Conservation (phyloP, 2,329 filamentous ascomycete species). For the Seiridium unicorne region DNA sequence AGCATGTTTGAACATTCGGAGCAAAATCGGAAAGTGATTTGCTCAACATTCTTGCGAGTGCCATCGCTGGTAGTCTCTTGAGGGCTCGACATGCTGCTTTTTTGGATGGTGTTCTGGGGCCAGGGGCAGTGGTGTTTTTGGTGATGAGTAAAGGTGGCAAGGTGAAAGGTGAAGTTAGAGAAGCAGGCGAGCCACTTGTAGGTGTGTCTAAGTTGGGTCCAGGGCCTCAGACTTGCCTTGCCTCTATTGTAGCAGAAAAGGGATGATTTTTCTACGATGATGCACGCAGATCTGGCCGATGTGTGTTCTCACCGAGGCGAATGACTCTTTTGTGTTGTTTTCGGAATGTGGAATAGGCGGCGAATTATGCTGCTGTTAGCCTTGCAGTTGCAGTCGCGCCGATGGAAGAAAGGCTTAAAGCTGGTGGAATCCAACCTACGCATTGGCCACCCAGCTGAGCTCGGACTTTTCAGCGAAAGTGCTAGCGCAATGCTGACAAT, state of each 20-base stretch:
- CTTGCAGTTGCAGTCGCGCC: not conserved
- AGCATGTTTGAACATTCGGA: conserved; percentile 98
- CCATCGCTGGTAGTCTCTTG: conserved; percentile 44
- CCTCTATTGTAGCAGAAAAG: too few relatives aligned
- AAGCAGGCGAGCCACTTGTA: not conserved
- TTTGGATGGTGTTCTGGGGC: conserved; percentile 5
- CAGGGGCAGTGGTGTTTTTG: not conserved
- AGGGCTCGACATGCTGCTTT: conserved; percentile 53
- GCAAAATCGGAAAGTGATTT: conserved; percentile 97
- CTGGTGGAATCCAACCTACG: not conserved
- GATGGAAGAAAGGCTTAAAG: not conserved
- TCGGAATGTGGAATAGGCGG: too few relatives aligned
- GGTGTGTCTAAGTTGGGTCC: not conserved
- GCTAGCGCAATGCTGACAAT: not conserved
- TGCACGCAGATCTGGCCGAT: too few relatives aligned
- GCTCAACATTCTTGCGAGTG: conserved; percentile 58
- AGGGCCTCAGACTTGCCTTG: too few relatives aligned
- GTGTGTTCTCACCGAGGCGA: too few relatives aligned
- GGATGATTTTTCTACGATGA: too few relatives aligned
- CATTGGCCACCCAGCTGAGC: not conserved
- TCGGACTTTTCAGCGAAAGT: not conserved
- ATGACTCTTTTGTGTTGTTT: too few relatives aligned
- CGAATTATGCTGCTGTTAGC: not conserved
- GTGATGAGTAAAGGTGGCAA: not conserved
- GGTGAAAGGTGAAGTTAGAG: not conserved